Conservation (phyloP, 2,329 filamentous ascomycete genomes). For the Neoscytalidium dimidiatum region DNA sequence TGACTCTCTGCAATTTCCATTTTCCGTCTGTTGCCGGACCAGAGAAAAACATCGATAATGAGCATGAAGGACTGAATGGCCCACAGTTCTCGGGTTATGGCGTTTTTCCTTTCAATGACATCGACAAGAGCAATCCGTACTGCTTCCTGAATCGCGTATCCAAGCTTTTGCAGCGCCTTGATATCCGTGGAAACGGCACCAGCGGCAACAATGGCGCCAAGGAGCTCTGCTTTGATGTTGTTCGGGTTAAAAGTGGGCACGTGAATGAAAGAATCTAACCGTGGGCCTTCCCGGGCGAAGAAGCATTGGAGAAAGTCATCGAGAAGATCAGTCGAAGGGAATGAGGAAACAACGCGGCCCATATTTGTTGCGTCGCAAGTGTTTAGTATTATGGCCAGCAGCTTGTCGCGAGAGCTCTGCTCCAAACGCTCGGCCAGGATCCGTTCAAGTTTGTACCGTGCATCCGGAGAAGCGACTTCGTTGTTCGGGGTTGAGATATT, state of each 20-base stretch:
- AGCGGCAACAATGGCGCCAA: conserved; percentile 61
- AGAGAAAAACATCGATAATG: conserved; percentile 56
- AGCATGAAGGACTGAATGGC: conserved; percentile 54
- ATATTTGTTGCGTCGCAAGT: conserved; percentile 57
- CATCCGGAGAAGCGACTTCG: background rate
- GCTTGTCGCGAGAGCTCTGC: conserved; percentile 52
- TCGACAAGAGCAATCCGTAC: conserved; percentile 41
- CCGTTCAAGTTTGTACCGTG: conserved; percentile 11
- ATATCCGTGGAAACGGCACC: conserved; percentile 62
- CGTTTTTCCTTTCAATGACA: conserved; percentile 45
- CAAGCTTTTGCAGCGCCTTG: conserved; percentile 61
- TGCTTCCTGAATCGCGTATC: conserved; percentile 54
- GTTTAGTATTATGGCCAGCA: conserved; percentile 64
- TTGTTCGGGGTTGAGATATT: background rate
- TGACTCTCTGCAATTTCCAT: conserved; percentile 63
- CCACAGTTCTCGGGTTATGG: conserved; percentile 47
- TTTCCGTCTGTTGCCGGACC: conserved; percentile 61
- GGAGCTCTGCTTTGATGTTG: conserved; percentile 58
- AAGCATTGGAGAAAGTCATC: conserved; percentile 65
- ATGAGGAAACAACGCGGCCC: conserved; percentile 58
- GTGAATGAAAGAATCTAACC: conserved; percentile 64
- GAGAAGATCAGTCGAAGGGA: conserved; percentile 62
- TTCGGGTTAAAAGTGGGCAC: conserved; percentile 61
- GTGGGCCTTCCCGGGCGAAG: conserved; percentile 57
- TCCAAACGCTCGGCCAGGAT: conserved; percentile 6